Conservation (phyloP, 78 protist genomes). For the Bodo saltans region DNA sequence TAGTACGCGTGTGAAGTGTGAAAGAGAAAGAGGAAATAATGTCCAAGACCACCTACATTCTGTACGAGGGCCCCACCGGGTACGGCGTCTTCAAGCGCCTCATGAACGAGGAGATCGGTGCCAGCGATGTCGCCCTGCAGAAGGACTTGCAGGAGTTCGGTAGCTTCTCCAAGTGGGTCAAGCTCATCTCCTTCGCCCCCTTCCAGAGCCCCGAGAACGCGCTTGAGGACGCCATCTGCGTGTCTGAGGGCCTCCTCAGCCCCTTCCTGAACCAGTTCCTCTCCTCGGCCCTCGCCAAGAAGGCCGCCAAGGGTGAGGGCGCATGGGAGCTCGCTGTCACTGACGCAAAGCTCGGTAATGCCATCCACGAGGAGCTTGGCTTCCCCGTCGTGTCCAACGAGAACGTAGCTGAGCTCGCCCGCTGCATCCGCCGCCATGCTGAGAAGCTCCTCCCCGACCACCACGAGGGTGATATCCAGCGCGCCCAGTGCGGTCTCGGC, state of each 20-base stretch:
- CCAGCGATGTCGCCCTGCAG: constrained; percentile 41
- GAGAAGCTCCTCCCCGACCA: constrained; percentile 42
- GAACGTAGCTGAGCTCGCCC: constrained; percentile 69
- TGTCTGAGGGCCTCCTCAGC: constrained; percentile 70
- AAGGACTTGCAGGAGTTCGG: constrained; percentile 47
- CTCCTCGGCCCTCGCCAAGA: constrained; percentile 55
- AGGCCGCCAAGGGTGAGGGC: constrained; percentile 35
- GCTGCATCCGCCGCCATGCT: constrained; percentile 82
- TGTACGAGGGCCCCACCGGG: constrained; percentile 85
- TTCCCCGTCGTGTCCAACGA: constrained; percentile 33
- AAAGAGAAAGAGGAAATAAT: not conserved
- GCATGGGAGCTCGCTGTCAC: constrained; percentile 61
- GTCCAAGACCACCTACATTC: constrained; percentile 32
- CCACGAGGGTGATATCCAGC: constrained; percentile 50
- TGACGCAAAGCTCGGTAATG: constrained; percentile 75
- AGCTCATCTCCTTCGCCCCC: constrained; percentile 68
- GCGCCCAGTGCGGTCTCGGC: constrained; percentile 91
- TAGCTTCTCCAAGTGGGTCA: constrained; percentile 56
- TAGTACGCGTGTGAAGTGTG: not conserved
- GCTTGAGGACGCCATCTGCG: constrained; percentile 71
- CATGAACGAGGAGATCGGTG: constrained; percentile 68
- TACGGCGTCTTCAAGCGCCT: constrained; percentile 70
- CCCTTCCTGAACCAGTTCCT: constrained; percentile 46
- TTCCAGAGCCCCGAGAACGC: constrained; percentile 82
- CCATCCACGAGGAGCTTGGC: constrained; percentile 52